Evolutionary conservation across 2,329 filamentous ascomycete genomes (phyloP), one percentile per base, ranked within the genome.

Genomic region (Alternaria sp.): DNA sequence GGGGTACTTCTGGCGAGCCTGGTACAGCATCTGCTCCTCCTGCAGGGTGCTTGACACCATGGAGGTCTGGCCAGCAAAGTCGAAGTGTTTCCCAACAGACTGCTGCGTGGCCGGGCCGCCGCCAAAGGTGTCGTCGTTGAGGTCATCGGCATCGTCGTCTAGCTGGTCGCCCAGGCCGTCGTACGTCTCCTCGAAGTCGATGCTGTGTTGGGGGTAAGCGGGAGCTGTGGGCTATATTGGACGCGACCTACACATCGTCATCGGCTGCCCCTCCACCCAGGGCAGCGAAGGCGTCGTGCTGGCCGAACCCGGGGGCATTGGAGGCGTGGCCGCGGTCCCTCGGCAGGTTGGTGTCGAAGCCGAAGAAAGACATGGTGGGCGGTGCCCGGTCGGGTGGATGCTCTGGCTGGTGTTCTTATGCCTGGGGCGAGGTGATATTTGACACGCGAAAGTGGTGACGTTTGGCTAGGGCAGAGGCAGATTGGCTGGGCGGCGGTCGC

Each of bases 151-250:
- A 20, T 91, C 90, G 77, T 99, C 94, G 72, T 97, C 90, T 36
- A 99, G 89, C 78, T 91, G 89, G 75, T 97, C 91, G 57, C 93
- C 95, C 41, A 99, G 84, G 18, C 94, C 94, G 79, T 99, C 95
- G 77, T 98, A 98, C 38, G 94, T 98, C 76, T 99, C 93, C 72
- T 99, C 95, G 70, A 98, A 99, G 72, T 98, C 91, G 72, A 91
- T 86, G 56, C 88, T 91, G 69, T 88, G 68, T 5, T 55, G 7
- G n/a, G 85, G 76, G 60, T 74, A 66, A 87, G 67, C 84, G 83
- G 38, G 26, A 52, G 57, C 80, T 79, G 16, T 18, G 42, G 28
- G 36, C 51, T 28, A 22, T 9, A 30, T 30, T 41, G 32, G 46
- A 46, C 42, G 49, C 62, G 47, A 77, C 84, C 77, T 82, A 88